Conservation (phyloP, 306 rosid species). For the Glycine latifolia region DNA sequence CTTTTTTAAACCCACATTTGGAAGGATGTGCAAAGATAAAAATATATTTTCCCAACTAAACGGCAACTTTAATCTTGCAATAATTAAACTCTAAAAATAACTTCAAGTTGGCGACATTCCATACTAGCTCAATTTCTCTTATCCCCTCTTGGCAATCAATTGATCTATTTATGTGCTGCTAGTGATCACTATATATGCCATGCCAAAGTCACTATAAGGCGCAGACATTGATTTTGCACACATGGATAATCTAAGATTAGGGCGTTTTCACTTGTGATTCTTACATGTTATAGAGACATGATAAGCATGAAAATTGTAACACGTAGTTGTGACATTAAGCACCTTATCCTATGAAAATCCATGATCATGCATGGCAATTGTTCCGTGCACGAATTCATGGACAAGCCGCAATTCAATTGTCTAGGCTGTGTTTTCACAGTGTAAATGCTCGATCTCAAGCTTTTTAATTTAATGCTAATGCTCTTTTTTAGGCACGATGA, state of each 20-base stretch:
- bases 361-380: conserved; percentile 1
- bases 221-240: background rate
- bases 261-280: background rate
- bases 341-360: conserved; percentile 29
- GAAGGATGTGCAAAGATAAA: background rate
- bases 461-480: background rate
- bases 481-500: conserved; percentile 10
- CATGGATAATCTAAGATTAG: background rate
- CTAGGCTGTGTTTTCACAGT: background rate
- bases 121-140: background rate
- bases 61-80: conserved; percentile 1
- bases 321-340: conserved; percentile 27
- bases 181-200: background rate
- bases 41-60: background rate
- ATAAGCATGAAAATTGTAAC: background rate
- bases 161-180: background rate
- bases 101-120: conserved; percentile 20
- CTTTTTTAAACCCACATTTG: background rate
- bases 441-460: background rate
- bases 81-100: conserved; percentile 18
- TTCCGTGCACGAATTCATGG: conserved; percentile 45
- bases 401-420: background rate
- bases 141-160: background rate
- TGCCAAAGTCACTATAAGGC: background rate
- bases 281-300: background rate